Conservation (phyloP, 2,329 filamentous ascomycete species). For the Fusarium euwallaceae region DNA sequence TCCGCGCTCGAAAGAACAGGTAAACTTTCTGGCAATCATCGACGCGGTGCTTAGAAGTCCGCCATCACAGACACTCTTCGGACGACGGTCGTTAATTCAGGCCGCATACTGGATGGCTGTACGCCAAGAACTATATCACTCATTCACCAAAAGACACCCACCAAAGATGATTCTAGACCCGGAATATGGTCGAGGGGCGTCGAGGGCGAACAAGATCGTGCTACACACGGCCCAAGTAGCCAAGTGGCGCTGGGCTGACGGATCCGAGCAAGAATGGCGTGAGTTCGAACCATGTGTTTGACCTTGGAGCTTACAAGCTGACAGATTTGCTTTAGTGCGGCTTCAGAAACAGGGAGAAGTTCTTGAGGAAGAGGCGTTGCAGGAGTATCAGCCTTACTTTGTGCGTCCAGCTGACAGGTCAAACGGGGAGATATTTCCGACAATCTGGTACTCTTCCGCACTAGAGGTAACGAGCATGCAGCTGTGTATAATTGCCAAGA, state of each 20-base stretch:
- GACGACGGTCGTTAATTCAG: conserved; percentile 53
- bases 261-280: conserved; percentile 55
- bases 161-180: conserved; percentile 54
- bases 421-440: conserved; percentile 56
- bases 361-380: conserved; percentile 51
- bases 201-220: conserved; percentile 56
- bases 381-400: conserved; percentile 52
- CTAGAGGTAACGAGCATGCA: conserved; percentile 58
- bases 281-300: conserved; percentile 26
- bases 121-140: conserved; percentile 57
- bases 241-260: conserved; percentile 57
- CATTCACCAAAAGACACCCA: conserved; percentile 54
- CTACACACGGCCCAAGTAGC: conserved; percentile 58
- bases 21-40: conserved; percentile 58
- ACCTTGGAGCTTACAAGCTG: background rate
- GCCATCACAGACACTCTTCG: conserved; percentile 54
- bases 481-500: conserved; percentile 55
- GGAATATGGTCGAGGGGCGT: conserved; percentile 52
- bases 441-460: conserved; percentile 55
- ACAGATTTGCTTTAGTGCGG: conserved; percentile 44
- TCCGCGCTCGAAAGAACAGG: conserved; percentile 40
- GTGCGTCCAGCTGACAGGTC: conserved; percentile 51
- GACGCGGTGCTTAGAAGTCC: conserved; percentile 55
- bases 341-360: conserved; percentile 53
- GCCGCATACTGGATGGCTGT: conserved; percentile 59